phyloP scores from a whole-genome alignment of 345 rosid genomes.

The Abelmoschus esculentus region DNA sequence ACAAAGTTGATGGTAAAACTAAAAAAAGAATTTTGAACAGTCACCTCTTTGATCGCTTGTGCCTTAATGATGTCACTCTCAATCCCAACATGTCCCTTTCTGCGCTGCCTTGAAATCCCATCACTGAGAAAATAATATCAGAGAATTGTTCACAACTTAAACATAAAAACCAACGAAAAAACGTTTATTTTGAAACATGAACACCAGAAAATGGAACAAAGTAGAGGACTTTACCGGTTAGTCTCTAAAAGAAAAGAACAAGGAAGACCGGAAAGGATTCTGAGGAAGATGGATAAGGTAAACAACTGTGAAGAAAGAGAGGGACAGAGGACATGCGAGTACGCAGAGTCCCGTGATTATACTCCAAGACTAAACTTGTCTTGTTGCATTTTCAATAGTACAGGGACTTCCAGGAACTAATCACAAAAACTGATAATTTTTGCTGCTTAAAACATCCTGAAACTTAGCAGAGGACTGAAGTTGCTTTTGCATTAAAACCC shows the following conservation, averaged over 20 bases:
- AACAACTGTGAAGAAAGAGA: not conserved
- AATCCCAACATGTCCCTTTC: conserved; percentile 47
- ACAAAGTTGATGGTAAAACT: conserved; percentile 22
- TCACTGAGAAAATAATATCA: conserved; percentile 35
- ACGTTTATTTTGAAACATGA: conserved; percentile 6
- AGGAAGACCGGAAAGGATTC: conserved; percentile 12
- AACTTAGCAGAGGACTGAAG: conserved; percentile 16
- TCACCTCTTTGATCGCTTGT: conserved; percentile 92
- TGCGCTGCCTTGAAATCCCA: conserved; percentile 46
- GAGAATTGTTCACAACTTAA: not conserved
- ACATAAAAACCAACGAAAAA: conserved; percentile 9
- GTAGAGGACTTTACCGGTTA: conserved; percentile 21
- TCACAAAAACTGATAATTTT: conserved; percentile 21
- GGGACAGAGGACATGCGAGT: conserved; percentile 12
- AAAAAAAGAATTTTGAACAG: conserved; percentile 18
- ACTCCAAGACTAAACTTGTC: conserved; percentile 26
- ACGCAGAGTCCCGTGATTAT: conserved; percentile 14
- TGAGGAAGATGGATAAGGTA: conserved; percentile 9
- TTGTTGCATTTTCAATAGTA: conserved; percentile 17
- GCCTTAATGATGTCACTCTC: conserved; percentile 36
- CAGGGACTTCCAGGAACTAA: conserved; percentile 16
- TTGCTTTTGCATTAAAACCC: conserved; percentile 1
- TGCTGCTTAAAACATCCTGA: conserved; percentile 21
- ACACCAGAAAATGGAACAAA: not conserved
- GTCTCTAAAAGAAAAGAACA: conserved; percentile 14